Conservation (phyloP, 176 grass and related monocot genomes). For the Eragrostis nindensis region DNA sequence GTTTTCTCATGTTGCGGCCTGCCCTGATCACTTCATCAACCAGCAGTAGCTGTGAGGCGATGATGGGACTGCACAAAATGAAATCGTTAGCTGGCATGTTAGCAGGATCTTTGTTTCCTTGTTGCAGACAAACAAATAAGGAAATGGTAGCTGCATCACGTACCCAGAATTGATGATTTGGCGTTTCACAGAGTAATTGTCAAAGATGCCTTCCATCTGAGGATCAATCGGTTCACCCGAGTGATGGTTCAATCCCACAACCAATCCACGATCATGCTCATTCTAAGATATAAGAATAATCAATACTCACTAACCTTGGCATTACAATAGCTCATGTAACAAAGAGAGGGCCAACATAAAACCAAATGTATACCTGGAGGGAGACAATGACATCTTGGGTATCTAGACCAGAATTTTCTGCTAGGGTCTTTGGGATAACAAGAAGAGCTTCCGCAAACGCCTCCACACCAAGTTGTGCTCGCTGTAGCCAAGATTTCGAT, state of each 20-base stretch:
- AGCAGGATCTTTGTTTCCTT: neutral
- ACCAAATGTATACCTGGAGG: slow-evolving; percentile 51
- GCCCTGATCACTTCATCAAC: slow-evolving; percentile 95
- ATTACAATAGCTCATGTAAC: neutral
- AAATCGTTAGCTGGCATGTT: neutral
- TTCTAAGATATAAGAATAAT: slow-evolving; percentile 49
- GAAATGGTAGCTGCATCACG: neutral
- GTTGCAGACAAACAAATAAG: neutral
- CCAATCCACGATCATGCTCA: slow-evolving; percentile 78
- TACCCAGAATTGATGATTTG: slow-evolving; percentile 92
- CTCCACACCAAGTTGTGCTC: slow-evolving; percentile 78
- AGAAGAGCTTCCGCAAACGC: slow-evolving; percentile 97
- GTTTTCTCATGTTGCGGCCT: slow-evolving; percentile 97
- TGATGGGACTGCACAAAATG: slow-evolving; percentile 72
- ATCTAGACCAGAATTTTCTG: slow-evolving; percentile 91
- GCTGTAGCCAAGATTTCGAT: slow-evolving; percentile 47
- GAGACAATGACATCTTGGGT: slow-evolving; percentile 82
- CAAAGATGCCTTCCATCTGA: slow-evolving; percentile 90
- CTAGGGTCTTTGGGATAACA: slow-evolving; percentile 88
- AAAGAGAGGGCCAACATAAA: neutral
- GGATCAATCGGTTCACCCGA: slow-evolving; percentile 83
- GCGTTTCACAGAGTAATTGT: slow-evolving; percentile 87
- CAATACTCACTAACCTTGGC: neutral
- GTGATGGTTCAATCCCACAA: slow-evolving; percentile 80
- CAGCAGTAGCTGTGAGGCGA: slow-evolving; percentile 84